Evolutionary conservation across 352 stramenopile genomes (phyloP).

Genomic region (Phytopythium delawarense): DNA sequence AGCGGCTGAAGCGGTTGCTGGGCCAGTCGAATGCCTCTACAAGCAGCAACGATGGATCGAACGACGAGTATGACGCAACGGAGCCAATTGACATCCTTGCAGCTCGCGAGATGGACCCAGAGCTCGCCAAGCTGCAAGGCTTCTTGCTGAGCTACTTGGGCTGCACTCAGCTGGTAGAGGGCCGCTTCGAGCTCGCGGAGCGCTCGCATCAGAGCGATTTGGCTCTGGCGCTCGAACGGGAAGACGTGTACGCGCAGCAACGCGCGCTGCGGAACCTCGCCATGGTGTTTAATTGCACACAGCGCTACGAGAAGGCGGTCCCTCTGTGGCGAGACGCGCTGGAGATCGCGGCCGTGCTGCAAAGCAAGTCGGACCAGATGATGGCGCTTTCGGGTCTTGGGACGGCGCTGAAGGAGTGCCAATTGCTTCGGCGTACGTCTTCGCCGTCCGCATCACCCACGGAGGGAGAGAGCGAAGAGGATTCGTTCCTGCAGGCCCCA

Average conservation of each 20-base stretch:
- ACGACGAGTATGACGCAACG: neutral
- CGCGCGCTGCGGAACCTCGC: slow-evolving; percentile 52
- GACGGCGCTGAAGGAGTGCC: slow-evolving; percentile 29
- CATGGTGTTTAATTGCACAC: slow-evolving; percentile 33
- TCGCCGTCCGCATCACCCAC: neutral
- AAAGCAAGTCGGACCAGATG: slow-evolving; percentile 34
- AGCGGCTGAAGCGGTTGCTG: slow-evolving; percentile 20
- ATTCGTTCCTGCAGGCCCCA: slow-evolving; percentile 10
- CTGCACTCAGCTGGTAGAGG: slow-evolving; percentile 39
- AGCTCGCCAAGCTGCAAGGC: slow-evolving; percentile 41
- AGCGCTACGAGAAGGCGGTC: slow-evolving; percentile 43
- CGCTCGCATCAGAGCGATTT: slow-evolving; percentile 47
- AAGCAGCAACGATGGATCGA: slow-evolving; percentile 7
- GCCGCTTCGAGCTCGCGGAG: slow-evolving; percentile 34
- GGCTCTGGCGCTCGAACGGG: slow-evolving; percentile 35
- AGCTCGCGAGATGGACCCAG: slow-evolving; percentile 9
- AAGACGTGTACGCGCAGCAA: slow-evolving; percentile 51
- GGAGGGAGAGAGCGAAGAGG: slow-evolving; percentile 4
- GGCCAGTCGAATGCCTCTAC: neutral
- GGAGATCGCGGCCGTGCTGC: slow-evolving; percentile 39
- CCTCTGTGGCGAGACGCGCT: slow-evolving; percentile 49
- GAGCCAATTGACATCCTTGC: neutral
- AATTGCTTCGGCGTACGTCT: neutral
- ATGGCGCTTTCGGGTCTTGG: slow-evolving; percentile 42
- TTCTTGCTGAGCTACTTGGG: slow-evolving; percentile 41